These are phyloP conservation scores for Periconia sp. DNA, from an alignment of 2,329 filamentous ascomycete genomes.

Conservation along the genomic window DNA sequence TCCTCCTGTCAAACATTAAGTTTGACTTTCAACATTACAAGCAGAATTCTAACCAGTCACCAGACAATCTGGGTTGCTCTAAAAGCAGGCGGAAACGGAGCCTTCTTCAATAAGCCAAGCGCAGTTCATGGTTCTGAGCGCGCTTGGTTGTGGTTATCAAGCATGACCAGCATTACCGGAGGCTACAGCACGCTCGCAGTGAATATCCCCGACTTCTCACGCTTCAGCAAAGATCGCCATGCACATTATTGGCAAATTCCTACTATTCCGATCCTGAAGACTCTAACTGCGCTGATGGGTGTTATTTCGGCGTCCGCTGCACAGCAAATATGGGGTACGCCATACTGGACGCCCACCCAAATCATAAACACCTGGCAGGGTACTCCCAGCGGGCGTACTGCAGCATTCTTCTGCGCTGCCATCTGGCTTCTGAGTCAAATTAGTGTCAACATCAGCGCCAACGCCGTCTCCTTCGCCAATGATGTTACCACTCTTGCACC, in stretches of 20 bases:
- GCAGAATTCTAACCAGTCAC: neutral
- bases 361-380: conserved; percentile 25
- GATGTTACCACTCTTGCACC: conserved; percentile 27
- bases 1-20: neutral
- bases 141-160: conserved; percentile 3
- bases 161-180: conserved; percentile 23
- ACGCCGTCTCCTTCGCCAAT: conserved; percentile 27
- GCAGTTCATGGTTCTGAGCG: conserved; percentile 10
- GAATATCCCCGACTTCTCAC: conserved; percentile 23
- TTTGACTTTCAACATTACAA: neutral
- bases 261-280: conserved; percentile 21
- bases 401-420: conserved; percentile 27
- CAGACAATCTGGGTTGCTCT: conserved; percentile 12
- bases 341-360: conserved; percentile 24
- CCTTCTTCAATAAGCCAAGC: conserved; percentile 7
- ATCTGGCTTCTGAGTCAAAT: conserved; percentile 29
- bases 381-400: conserved; percentile 21
- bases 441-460: conserved; percentile 29
- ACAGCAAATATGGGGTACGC: conserved; percentile 19
- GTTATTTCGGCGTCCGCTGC: conserved; percentile 22
- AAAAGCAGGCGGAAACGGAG: conserved; percentile 24
- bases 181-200: conserved; percentile 20
- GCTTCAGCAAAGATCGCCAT: conserved; percentile 20
- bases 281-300: conserved; percentile 26
- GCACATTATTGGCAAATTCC: conserved; percentile 21